Conservation (phyloP, 805 yeast genomes). For the Ogataea pini region DNA sequence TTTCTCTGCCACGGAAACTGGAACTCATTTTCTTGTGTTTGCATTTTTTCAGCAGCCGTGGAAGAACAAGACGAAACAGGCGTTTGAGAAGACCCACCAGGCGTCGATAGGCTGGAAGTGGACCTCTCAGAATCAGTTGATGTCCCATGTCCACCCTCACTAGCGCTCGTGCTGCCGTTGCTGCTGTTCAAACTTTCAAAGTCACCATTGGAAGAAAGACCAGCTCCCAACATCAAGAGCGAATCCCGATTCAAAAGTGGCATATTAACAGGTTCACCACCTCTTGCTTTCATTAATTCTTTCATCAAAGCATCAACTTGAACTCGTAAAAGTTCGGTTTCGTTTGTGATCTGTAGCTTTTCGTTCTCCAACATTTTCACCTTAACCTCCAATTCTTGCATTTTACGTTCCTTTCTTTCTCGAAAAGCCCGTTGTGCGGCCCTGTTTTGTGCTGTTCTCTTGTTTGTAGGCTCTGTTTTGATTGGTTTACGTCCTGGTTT, state of each 20-base stretch:
- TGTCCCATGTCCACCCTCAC: background rate
- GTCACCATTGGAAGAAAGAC: background rate
- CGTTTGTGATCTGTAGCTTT: constrained; percentile 65
- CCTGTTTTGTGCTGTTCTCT: constrained; percentile 93
- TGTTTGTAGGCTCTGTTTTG: constrained; percentile 70
- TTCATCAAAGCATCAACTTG: constrained; percentile 74
- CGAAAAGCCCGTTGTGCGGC: constrained; percentile 98
- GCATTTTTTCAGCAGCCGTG: constrained; percentile 5
- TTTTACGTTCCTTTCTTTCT: constrained; percentile 85
- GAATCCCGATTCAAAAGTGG: constrained; percentile 3
- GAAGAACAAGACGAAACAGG: constrained; percentile 24
- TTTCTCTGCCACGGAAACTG: constrained; percentile 11
- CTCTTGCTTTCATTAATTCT: constrained; percentile 48
- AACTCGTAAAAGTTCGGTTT: constrained; percentile 68
- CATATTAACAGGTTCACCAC: constrained; percentile 13
- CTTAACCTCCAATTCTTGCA: constrained; percentile 81
- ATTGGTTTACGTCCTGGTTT: constrained; percentile 85
- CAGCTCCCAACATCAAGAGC: background rate
- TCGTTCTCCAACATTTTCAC: constrained; percentile 73
- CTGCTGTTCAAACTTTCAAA: background rate
- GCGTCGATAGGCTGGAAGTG: constrained; percentile 18
- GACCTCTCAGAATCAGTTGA: constrained; percentile 24
- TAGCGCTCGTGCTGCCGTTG: background rate
- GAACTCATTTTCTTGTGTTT: constrained; percentile 7
- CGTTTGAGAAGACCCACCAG: constrained; percentile 17